Conservation (phyloP, 2,329 filamentous ascomycete species). For the Sporothrix euskadiensis region DNA sequence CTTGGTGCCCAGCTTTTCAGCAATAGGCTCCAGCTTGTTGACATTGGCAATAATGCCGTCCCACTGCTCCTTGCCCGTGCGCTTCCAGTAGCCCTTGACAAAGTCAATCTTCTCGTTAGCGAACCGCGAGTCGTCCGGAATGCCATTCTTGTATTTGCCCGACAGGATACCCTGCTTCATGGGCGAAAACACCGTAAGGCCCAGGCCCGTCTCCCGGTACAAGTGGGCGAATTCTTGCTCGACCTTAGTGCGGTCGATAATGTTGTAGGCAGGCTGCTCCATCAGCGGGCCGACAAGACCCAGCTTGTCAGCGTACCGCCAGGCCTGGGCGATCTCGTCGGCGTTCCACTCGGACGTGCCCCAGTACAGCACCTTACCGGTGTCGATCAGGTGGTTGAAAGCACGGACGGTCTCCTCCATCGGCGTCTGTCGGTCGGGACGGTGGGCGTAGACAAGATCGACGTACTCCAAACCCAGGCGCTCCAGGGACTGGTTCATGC, state of each 20-base stretch:
- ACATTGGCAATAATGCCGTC: slow-evolving; percentile 57
- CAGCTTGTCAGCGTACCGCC: slow-evolving; percentile 59
- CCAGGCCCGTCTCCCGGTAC: slow-evolving; percentile 58
- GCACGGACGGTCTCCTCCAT: slow-evolving; percentile 64
- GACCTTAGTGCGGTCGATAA: slow-evolving; percentile 59
- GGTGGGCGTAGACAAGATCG: slow-evolving; percentile 63
- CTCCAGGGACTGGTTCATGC: slow-evolving; percentile 57
- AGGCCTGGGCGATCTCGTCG: slow-evolving; percentile 65
- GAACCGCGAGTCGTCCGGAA: slow-evolving; percentile 61
- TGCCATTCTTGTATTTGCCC: slow-evolving; percentile 65
- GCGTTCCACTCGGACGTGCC: slow-evolving; percentile 70
- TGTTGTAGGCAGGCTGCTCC: slow-evolving; percentile 69
- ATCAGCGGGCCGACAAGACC: slow-evolving; percentile 63
- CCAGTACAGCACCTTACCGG: slow-evolving; percentile 71
- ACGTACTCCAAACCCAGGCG: slow-evolving; percentile 66
- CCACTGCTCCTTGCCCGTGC: slow-evolving; percentile 56
- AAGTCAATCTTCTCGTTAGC: slow-evolving; percentile 58
- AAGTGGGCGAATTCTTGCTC: slow-evolving; percentile 55
- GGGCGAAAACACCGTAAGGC: slow-evolving; percentile 56
- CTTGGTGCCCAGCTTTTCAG: slow-evolving; percentile 63
- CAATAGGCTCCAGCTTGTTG: slow-evolving; percentile 61
- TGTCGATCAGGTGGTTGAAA: slow-evolving; percentile 55
- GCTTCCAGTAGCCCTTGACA: slow-evolving; percentile 55
- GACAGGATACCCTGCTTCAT: slow-evolving; percentile 58
- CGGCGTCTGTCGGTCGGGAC: slow-evolving; percentile 58